These are phyloP conservation scores for Trichosporon sp. DNA, from an alignment of 1,284 basidiomycete genomes.

Conservation along the genomic window DNA sequence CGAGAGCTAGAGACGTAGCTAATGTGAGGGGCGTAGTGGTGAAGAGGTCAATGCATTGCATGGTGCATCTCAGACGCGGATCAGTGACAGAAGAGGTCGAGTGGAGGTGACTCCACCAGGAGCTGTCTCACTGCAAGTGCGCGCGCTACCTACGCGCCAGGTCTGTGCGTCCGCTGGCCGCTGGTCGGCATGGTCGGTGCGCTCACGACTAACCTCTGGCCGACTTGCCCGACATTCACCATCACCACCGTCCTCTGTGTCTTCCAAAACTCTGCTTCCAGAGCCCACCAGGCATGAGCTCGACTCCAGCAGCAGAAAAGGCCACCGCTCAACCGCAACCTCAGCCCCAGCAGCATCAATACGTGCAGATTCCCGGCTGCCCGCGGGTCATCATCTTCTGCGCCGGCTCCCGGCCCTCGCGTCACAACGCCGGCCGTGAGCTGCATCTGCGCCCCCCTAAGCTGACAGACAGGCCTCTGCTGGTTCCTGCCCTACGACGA, in stretches of 20 bases:
- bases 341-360: background rate
- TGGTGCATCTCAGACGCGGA: background rate
- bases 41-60: background rate
- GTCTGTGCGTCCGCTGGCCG: background rate
- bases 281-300: background rate
- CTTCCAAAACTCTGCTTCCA: no score
- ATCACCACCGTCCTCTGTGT: no score
- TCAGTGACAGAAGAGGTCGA: background rate
- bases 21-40: background rate
- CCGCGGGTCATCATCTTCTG: constrained; percentile 4
- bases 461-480: background rate
- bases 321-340: background rate
- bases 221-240: background rate
- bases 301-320: background rate
- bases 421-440: background rate
- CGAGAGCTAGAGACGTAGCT: background rate
- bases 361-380: background rate
- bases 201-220: background rate
- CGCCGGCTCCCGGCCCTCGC: background rate
- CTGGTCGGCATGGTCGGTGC: background rate
- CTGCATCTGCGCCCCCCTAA: background rate
- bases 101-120: background rate
- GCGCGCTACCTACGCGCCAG: no score
- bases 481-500: constrained; percentile 4
- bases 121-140: background rate